A percentile compares a stretch with the other conserved stretches of the same genome.
Evolutionary conservation across 257 asterid species (phyloP).

Genomic region (Petrea volubilis): DNA sequence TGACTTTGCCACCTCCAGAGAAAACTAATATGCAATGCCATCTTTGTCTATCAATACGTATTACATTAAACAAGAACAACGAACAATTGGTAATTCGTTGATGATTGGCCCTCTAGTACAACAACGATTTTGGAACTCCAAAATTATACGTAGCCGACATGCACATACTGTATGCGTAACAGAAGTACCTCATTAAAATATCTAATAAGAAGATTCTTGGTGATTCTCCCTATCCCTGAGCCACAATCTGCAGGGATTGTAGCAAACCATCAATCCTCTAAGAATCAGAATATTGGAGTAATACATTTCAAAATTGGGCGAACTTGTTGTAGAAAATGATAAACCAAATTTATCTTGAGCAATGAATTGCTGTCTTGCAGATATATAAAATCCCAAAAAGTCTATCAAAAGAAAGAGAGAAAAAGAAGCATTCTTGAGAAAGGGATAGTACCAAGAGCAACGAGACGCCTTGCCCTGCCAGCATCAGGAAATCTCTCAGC

Average conservation of each 20-base stretch:
- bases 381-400: neutral
- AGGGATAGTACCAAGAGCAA: conserved; percentile 70
- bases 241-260: conserved; percentile 77
- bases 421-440: neutral
- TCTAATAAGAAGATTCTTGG: conserved; percentile 81
- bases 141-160: neutral
- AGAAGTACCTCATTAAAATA: conserved; percentile 76
- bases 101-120: neutral
- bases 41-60: neutral
- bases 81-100: neutral
- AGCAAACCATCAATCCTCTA: conserved; percentile 25
- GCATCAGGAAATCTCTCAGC: conserved; percentile 66
- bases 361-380: neutral
- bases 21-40: neutral
- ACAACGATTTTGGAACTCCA: neutral
- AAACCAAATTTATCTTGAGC: neutral
- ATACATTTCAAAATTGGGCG: neutral
- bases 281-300: neutral
- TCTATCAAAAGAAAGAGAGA: neutral
- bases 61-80: neutral
- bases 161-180: neutral
- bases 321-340: neutral
- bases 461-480: conserved; percentile 57
- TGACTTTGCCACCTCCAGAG: neutral
- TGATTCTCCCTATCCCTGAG: conserved; percentile 89